phyloP scores from a whole-genome alignment of 2,329 filamentous ascomycete species.

The Dothideomycetes sp. region DNA sequence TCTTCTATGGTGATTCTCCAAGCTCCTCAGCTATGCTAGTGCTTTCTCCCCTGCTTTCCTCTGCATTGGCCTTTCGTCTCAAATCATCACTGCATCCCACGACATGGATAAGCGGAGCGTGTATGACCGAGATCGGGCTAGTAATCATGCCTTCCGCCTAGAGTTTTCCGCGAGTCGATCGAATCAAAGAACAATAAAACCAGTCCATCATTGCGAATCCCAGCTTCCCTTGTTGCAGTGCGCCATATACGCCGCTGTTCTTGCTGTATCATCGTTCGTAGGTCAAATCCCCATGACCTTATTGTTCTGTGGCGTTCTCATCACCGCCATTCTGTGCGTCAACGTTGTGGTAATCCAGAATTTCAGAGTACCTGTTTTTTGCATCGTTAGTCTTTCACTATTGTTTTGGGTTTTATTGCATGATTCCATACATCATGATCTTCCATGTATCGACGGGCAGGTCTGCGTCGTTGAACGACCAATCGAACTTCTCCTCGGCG shows the following conservation, averaged over 20 bases:
- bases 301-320: conserved; percentile 2
- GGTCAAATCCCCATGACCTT: no score
- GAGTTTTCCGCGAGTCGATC: conserved; percentile 3
- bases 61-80: conserved; percentile 2
- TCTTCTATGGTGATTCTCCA: conserved; percentile 8
- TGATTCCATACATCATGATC: conserved; percentile 84
- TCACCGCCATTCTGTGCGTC: conserved; percentile 41
- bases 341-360: conserved; percentile 96
- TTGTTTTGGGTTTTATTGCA: not conserved
- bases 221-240: conserved; percentile 10
- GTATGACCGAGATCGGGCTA: no score
- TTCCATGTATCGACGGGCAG: conserved; percentile 99
- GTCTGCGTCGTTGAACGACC: conserved; percentile 98
- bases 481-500: conserved; percentile 96
- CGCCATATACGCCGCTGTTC: conserved; percentile 9
- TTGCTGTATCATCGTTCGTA: conserved; percentile 3
- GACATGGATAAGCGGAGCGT: no score
- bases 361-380: conserved; percentile 89
- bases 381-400: not conserved
- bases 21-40: conserved; percentile 9
- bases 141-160: no score
- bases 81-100: conserved; percentile 2
- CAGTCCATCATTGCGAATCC: conserved; percentile 9
- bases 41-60: not conserved
- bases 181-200: conserved; percentile 12